phyloP scores from a whole-genome alignment of 2,329 filamentous ascomycete species.

The Acrocalymma vagum region DNA sequence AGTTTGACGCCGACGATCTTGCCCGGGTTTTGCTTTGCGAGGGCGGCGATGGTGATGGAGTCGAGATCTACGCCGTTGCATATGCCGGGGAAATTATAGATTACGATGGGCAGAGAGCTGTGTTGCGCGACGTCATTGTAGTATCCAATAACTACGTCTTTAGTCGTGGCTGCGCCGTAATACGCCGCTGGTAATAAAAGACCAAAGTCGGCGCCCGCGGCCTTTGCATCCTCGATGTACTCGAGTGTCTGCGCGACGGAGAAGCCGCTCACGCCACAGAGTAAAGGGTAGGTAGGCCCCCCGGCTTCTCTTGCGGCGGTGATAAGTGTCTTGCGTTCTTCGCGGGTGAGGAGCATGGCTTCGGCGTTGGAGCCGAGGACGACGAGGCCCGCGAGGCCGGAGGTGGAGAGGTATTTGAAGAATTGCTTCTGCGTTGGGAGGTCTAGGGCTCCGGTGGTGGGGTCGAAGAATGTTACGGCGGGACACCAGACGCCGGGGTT shows the following conservation, averaged over 20 bases:
- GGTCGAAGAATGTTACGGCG: constrained; percentile 57
- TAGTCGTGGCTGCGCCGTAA: constrained; percentile 54
- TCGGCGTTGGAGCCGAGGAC: constrained; percentile 59
- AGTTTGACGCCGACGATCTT: constrained; percentile 77
- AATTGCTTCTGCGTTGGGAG: constrained; percentile 52
- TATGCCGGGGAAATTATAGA: constrained; percentile 78
- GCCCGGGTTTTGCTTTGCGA: constrained; percentile 61
- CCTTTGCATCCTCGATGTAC: constrained; percentile 51
- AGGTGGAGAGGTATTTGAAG: constrained; percentile 53
- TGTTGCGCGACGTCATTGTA: constrained; percentile 63
- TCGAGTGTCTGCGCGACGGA: constrained; percentile 54
- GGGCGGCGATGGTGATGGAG: constrained; percentile 68
- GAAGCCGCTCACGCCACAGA: constrained; percentile 55
- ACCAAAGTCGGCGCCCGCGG: constrained; percentile 53
- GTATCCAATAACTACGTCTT: constrained; percentile 52
- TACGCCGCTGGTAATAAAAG: constrained; percentile 56
- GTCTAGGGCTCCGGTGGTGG: constrained; percentile 50
- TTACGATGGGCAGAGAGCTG: constrained; percentile 69
- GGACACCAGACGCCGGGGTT: constrained; percentile 45
- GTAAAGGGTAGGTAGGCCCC: constrained; percentile 52
- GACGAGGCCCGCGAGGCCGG: constrained; percentile 55
- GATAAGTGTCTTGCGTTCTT: constrained; percentile 52
- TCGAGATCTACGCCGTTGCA: constrained; percentile 73
- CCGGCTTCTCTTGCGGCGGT: constrained; percentile 52
- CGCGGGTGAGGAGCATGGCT: constrained; percentile 55